Evolutionary conservation across 202 grass and related monocot species (phyloP).

Genomic region (Panicum virgatum): DNA sequence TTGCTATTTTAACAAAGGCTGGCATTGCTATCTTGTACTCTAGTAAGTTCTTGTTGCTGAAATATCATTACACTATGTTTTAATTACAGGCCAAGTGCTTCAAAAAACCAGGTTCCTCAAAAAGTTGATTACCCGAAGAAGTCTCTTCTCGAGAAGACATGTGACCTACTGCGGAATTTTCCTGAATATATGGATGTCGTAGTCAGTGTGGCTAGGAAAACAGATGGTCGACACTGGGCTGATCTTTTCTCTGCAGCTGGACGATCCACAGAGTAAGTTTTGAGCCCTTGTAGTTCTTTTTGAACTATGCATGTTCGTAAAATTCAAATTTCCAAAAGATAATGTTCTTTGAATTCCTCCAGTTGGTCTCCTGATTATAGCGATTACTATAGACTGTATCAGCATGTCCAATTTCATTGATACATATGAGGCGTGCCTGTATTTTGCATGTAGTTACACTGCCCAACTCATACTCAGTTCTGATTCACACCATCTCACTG

Average conservation of each 20-base stretch:
- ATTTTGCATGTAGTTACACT: background rate
- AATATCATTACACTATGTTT: background rate
- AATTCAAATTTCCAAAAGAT: slow-evolving; percentile 3
- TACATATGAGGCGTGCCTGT: background rate
- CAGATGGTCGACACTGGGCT: slow-evolving; percentile 97
- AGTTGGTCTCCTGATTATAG: slow-evolving; percentile 19
- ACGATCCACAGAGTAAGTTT: slow-evolving; percentile 88
- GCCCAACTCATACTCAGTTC: background rate
- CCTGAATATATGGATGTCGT: slow-evolving; percentile 98
- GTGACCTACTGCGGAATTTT: slow-evolving; percentile 83
- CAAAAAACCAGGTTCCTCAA: slow-evolving; percentile 62
- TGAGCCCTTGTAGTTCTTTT: background rate
- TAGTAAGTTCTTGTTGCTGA: slow-evolving; percentile 24
- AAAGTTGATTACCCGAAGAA: slow-evolving; percentile 48
- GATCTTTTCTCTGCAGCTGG: slow-evolving; percentile 96
- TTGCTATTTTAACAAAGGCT: slow-evolving; percentile 32
- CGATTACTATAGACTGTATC: background rate
- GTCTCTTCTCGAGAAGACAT: slow-evolving; percentile 94
- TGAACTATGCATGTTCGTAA: slow-evolving; percentile 10
- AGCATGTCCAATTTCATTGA: background rate
- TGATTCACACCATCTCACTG: background rate
- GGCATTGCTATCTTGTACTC: slow-evolving; percentile 4
- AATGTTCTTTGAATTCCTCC: slow-evolving; percentile 11
- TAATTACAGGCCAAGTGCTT: slow-evolving; percentile 79
- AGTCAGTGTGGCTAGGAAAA: slow-evolving; percentile 99